Conservation (phyloP, 2,329 filamentous ascomycete genomes). For the Blastomyces parvus region DNA sequence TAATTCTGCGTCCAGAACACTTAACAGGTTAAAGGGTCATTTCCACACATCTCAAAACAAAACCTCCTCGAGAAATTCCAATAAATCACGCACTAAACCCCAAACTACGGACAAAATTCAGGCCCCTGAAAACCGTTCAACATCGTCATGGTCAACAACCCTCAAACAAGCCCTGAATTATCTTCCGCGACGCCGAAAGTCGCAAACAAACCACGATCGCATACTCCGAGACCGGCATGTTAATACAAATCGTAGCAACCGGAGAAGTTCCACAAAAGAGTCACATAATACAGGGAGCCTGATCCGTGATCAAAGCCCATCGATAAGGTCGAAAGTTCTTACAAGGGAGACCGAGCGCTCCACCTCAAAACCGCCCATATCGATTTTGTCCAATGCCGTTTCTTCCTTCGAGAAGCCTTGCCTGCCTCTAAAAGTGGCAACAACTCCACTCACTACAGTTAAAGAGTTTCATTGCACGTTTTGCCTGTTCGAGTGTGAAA, state of each 20-base stretch:
- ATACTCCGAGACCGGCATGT: background rate
- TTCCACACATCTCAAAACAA: background rate
- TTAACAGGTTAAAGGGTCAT: background rate
- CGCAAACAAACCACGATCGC: background rate
- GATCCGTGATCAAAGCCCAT: background rate
- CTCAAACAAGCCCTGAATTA: background rate
- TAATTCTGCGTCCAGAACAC: background rate
- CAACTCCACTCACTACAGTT: background rate
- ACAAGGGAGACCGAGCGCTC: background rate
- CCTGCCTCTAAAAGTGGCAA: constrained; percentile 1
- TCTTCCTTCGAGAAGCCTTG: constrained; percentile 1
- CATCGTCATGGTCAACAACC: background rate
- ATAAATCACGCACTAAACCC: background rate
- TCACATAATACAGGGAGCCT: background rate
- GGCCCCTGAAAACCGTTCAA: background rate
- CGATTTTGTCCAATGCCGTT: background rate
- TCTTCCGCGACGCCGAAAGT: background rate
- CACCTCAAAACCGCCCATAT: background rate
- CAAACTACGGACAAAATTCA: background rate
- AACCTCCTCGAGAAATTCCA: background rate
- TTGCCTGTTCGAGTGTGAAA: constrained; percentile 4
- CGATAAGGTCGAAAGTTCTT: background rate
- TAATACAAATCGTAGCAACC: background rate
- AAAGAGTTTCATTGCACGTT: constrained; percentile 8
- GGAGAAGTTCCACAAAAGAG: background rate